phyloP scores from a whole-genome alignment of 2,329 filamentous ascomycete genomes.

The Cordyceps fumosorosea region DNA sequence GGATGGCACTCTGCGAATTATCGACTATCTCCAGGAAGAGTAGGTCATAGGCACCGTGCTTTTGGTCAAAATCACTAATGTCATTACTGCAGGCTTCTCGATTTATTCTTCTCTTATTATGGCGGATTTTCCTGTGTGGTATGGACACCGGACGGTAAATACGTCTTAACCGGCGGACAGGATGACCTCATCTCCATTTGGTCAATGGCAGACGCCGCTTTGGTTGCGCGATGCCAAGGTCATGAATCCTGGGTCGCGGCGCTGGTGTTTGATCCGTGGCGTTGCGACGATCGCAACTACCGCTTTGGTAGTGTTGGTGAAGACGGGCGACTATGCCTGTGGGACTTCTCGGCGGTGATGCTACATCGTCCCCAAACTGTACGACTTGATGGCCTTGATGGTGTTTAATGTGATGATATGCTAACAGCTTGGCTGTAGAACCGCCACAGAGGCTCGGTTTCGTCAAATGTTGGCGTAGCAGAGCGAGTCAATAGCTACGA shows the following conservation, averaged over 20 bases:
- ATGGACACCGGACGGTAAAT: conserved; percentile 96
- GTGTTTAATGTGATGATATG: not conserved
- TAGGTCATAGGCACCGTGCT: conserved; percentile 34
- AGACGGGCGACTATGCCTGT: conserved; percentile 81
- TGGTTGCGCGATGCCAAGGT: conserved; percentile 88
- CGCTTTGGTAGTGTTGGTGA: conserved; percentile 94
- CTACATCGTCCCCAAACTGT: conserved; percentile 82
- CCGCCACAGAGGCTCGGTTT: conserved; percentile 44
- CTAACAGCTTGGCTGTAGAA: conserved; percentile 3
- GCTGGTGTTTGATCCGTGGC: conserved; percentile 94
- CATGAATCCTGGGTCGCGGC: conserved; percentile 94
- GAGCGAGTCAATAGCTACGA: conserved; percentile 48
- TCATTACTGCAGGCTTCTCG: conserved; percentile 57
- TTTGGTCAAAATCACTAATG: not conserved
- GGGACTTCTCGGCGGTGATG: conserved; percentile 98
- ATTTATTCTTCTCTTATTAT: conserved; percentile 86
- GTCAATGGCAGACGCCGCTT: conserved; percentile 74
- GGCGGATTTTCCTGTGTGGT: conserved; percentile 88
- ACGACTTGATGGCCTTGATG: conserved; percentile 31
- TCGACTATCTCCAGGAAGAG: conserved; percentile 90
- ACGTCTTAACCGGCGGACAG: conserved; percentile 89
- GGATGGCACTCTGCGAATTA: conserved; percentile 80
- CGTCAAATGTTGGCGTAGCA: conserved; percentile 49
- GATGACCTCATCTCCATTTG: conserved; percentile 96
- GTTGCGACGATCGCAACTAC: conserved; percentile 92